A percentile compares a stretch with the other conserved stretches of the same genome.
These are phyloP conservation scores for Drechslera avenae DNA, from an alignment of 2,329 filamentous ascomycete species.

Conservation along the genomic window DNA sequence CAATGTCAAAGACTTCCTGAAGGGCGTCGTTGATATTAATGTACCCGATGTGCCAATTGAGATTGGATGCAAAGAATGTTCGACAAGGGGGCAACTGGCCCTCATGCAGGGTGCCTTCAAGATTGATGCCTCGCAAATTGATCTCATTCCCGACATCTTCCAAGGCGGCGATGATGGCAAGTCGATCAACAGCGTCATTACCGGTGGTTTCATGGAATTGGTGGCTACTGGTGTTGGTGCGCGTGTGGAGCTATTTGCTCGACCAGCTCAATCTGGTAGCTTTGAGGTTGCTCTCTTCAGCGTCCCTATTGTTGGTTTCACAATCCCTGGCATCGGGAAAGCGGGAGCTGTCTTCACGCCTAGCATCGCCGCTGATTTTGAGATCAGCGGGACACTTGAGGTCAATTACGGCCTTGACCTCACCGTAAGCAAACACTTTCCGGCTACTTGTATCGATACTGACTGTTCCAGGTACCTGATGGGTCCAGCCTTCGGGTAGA, in stretches of 20 bases:
- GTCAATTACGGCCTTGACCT: conserved; percentile 46
- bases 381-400: conserved; percentile 37
- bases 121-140: conserved; percentile 32
- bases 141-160: conserved; percentile 32
- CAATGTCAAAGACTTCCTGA: conserved; percentile 22
- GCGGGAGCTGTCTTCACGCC: conserved; percentile 45
- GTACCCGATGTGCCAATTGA: conserved; percentile 17
- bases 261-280: conserved; percentile 27
- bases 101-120: conserved; percentile 41
- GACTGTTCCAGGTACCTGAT: conserved; percentile 33
- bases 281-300: conserved; percentile 31
- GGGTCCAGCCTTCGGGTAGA: conserved; percentile 38
- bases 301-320: conserved; percentile 38
- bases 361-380: conserved; percentile 32
- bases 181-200: conserved; percentile 34
- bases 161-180: conserved; percentile 31
- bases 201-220: conserved; percentile 44
- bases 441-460: background rate
- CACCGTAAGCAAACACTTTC: conserved; percentile 25
- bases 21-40: conserved; percentile 13
- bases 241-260: conserved; percentile 43
- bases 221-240: conserved; percentile 36
- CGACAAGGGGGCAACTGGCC: conserved; percentile 36
- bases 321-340: conserved; percentile 45
- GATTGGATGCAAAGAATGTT: conserved; percentile 47